Conservation (phyloP, 2,329 filamentous ascomycete genomes). For the Aspergillus amoenus region DNA sequence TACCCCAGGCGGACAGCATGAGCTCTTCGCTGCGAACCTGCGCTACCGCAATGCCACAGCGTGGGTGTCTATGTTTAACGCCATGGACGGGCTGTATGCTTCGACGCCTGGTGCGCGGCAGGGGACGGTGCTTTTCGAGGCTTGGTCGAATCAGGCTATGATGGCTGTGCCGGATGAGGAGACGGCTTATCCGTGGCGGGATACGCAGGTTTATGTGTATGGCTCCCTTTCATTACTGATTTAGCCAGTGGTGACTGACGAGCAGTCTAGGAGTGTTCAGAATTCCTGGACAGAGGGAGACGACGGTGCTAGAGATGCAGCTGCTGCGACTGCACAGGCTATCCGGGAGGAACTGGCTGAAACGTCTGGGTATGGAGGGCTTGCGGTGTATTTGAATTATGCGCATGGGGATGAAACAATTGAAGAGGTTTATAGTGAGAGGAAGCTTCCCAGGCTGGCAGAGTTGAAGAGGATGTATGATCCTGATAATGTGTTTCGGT, state of each 20-base stretch:
- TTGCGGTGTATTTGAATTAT: slow-evolving; percentile 2
- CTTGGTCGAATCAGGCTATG: background rate
- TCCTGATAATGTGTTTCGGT: background rate
- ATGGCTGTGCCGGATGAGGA: background rate
- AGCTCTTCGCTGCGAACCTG: background rate
- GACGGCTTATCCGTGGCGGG: background rate
- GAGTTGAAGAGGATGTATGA: slow-evolving; percentile 3
- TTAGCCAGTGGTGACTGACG: background rate
- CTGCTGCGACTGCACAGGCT: background rate
- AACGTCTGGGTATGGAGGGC: background rate
- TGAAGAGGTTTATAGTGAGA: background rate
- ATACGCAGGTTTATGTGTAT: background rate
- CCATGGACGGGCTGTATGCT: background rate
- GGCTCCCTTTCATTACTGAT: background rate
- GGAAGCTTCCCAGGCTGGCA: background rate
- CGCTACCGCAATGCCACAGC: background rate
- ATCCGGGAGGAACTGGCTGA: background rate
- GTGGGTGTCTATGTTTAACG: background rate
- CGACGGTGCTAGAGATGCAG: background rate
- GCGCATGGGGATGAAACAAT: background rate
- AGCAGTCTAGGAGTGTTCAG: background rate
- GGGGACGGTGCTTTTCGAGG: background rate
- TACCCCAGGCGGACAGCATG: background rate
- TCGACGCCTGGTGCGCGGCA: background rate
- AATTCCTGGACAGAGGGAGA: background rate